Evolutionary conservation across 306 rosid species (phyloP), one percentile per base, ranked within the genome.

Genomic region (Canavalia ensiformis): DNA sequence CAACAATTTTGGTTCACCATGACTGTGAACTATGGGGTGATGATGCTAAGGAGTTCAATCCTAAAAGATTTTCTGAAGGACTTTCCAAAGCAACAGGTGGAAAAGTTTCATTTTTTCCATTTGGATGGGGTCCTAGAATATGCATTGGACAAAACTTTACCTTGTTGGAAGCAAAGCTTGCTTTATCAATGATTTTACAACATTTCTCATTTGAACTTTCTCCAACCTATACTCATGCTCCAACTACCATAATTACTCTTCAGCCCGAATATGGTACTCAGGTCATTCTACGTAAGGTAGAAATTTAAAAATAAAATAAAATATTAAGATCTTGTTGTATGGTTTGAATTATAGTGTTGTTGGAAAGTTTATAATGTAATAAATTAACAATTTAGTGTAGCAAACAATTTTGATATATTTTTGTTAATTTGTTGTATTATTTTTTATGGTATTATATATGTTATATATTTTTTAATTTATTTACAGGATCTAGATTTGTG

Each of bases 111-210:
- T 89, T 76, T 75, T 56, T 90, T 11, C 94, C 97, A 0, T 91
- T 91, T 60, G 91, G 97, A 13, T 66, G 91, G 80, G 97, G 91
- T 70, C 94, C 91, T 34, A 70, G 97, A 44, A 78, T 87, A 4
- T 91, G 92, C 86, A 84, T 91, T 9, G 94, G 91, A 13, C 91
- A 87, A 78, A 90, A 85, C 65, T 91, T 87, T 68, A 33, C 90
- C 6, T 0, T 81, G 47, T 37, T 81, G 33, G 90, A 87, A 84
- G 86, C 84, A 44, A 84, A 87, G 45, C 49, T 78, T 75, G 84
- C 68, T 63, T 1, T 87, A 47, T 45, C 88, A 33, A 6, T 87
- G 77, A 79, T 87, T 62, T 74, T 87, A 25, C 90, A 82, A 70
- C 69, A 18, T 29, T 87, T 87, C 84, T 84, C 84, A 1, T 87